These are phyloP conservation scores for Panicum miliaceum DNA, from an alignment of 176 grass and related monocot species.

Conservation along the genomic window DNA sequence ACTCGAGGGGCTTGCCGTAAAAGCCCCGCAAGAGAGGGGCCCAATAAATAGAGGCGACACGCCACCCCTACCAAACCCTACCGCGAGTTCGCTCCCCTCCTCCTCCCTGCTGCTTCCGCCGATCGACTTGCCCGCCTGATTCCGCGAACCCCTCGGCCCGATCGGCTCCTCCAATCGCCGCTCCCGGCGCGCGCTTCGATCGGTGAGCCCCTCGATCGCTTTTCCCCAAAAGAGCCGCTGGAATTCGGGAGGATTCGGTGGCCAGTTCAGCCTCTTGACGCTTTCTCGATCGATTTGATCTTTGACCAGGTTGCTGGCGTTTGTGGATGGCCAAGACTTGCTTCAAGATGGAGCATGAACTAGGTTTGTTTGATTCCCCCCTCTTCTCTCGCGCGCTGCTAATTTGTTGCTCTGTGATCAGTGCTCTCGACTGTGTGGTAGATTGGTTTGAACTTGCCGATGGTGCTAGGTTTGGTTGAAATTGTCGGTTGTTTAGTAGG, in stretches of 20 bases:
- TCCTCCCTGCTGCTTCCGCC: constrained; percentile 43
- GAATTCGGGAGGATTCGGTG: constrained; percentile 9
- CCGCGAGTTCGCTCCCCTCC: constrained; percentile 31
- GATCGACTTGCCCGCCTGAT: constrained; percentile 39
- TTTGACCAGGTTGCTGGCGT: constrained; percentile 11
- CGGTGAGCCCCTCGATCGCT: constrained; percentile 44
- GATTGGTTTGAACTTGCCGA: neutral
- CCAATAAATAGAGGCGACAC: constrained; percentile 50
- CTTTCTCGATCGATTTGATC: constrained; percentile 27
- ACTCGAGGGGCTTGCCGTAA: constrained; percentile 20
- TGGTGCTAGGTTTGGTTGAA: neutral
- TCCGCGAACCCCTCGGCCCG: neutral
- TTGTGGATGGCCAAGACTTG: constrained; percentile 55
- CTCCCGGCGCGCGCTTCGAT: neutral
- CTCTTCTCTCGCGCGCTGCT: neutral
- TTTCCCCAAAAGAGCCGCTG: neutral
- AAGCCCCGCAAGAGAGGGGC: neutral
- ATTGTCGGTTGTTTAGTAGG: neutral
- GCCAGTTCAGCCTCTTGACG: neutral
- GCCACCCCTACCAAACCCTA: constrained; percentile 50
- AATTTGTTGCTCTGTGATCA: constrained; percentile 11
- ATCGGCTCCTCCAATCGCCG: constrained; percentile 12
- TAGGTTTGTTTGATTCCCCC: constrained; percentile 57
- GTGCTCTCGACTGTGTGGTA: neutral
- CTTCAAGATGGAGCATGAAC: constrained; percentile 64